Evolutionary conservation across 495 filamentous ascomycete species (phyloP).

Genomic region (Acidomyces sp.): DNA sequence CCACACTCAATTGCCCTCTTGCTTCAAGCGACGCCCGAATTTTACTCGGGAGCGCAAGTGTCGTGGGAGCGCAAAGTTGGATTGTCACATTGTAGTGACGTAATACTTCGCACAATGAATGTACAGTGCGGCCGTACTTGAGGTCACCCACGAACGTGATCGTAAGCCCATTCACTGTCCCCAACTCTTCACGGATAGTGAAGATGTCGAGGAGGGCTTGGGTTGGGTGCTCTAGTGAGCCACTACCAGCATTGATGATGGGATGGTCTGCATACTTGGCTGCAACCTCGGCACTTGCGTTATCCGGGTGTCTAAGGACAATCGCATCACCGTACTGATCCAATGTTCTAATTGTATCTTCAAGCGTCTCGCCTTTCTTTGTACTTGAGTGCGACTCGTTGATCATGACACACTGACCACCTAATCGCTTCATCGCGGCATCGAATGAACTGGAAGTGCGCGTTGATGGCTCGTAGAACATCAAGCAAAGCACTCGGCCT

Average conservation of each 20-base stretch:
- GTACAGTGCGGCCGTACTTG: conserved; percentile 82
- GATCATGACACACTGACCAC: conserved; percentile 68
- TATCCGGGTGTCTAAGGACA: conserved; percentile 80
- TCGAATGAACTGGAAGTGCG: conserved; percentile 94
- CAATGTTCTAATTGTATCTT: conserved; percentile 86
- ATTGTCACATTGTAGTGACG: conserved; percentile 87
- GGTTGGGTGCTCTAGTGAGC: conserved; percentile 86
- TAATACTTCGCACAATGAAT: conserved; percentile 85
- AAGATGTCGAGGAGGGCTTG: conserved; percentile 98
- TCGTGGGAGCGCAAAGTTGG: conserved; percentile 74
- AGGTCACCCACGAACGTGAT: conserved; percentile 94
- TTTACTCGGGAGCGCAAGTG: conserved; percentile 60
- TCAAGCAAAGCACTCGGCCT: conserved; percentile 69
- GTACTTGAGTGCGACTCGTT: conserved; percentile 68
- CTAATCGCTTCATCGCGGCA: conserved; percentile 92
- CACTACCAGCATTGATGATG: conserved; percentile 94
- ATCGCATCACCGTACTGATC: conserved; percentile 89
- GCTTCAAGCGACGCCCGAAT: conserved; percentile 56
- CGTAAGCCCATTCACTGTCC: conserved; percentile 82
- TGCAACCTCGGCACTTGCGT: conserved; percentile 62
- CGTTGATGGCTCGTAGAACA: conserved; percentile 97
- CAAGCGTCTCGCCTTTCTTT: conserved; percentile 83
- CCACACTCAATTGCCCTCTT: conserved; percentile 59
- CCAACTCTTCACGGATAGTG: conserved; percentile 93
- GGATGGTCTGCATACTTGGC: conserved; percentile 77